Percentiles rank a stretch among this genome's conserved stretches.
These are phyloP conservation scores for Alternaria triticimaculans DNA, from an alignment of 2,329 filamentous ascomycete genomes.

Conservation along the genomic window DNA sequence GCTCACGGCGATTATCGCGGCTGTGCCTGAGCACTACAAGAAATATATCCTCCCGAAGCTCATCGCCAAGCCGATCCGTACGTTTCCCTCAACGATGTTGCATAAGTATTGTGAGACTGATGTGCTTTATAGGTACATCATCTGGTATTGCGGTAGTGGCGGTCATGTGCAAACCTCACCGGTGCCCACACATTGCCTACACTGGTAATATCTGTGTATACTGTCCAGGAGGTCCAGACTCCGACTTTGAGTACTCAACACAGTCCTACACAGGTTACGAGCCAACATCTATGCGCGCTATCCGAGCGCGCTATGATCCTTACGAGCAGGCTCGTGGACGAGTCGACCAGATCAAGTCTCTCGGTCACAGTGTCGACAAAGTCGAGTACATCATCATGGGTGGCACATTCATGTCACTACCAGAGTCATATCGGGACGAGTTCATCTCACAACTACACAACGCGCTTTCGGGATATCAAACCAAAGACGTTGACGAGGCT, in stretches of 20 bases:
- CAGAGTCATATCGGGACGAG: slow-evolving; percentile 85
- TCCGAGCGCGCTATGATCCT: slow-evolving; percentile 94
- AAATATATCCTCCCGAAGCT: slow-evolving; percentile 97
- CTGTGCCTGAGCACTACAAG: slow-evolving; percentile 99
- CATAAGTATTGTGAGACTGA: slow-evolving; percentile 3
- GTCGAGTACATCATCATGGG: slow-evolving; percentile 99
- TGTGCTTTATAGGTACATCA: slow-evolving; percentile 71
- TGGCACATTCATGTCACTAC: slow-evolving; percentile 96
- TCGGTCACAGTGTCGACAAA: slow-evolving; percentile 97
- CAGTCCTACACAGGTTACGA: slow-evolving; percentile 99
- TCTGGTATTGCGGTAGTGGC: slow-evolving; percentile 98
- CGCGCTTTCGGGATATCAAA: slow-evolving; percentile 93
- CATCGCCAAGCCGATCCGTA: slow-evolving; percentile 94
- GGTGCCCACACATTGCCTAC: slow-evolving; percentile 97
- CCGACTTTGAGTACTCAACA: slow-evolving; percentile 98
- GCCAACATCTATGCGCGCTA: slow-evolving; percentile 97
- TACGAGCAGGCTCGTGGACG: slow-evolving; percentile 96
- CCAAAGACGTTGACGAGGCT: slow-evolving; percentile 91
- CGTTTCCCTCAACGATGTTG: slow-evolving; percentile 34
- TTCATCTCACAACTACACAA: slow-evolving; percentile 98
- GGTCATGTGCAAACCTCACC: slow-evolving; percentile 99
- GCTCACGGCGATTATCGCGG: slow-evolving; percentile 94
- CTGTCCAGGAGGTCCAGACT: slow-evolving; percentile 95
- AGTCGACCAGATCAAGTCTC: slow-evolving; percentile 93
- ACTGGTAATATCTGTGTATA: slow-evolving; percentile 99